Conservation (phyloP, 2,329 filamentous ascomycete genomes). For the Magnaporthiopsis rhizophila region DNA sequence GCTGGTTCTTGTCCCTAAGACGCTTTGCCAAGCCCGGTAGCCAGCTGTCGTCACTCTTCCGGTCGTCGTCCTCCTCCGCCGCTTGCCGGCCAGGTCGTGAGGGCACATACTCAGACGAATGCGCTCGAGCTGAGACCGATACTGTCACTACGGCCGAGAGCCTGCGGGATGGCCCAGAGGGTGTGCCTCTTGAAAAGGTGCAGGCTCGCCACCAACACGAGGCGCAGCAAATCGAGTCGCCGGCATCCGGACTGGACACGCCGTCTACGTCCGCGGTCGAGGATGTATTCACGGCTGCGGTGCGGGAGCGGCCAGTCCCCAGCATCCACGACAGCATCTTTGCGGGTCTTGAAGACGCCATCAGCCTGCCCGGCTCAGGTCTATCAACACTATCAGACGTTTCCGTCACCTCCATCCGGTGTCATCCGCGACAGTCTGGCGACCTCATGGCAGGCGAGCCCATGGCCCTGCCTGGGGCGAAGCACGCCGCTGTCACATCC, state of each 20-base stretch:
- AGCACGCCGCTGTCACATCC: neutral
- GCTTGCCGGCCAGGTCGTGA: neutral
- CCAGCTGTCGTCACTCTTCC: slow-evolving; percentile 6
- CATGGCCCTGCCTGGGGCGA: neutral
- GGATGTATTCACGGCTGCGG: neutral
- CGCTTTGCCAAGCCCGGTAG: slow-evolving; percentile 3
- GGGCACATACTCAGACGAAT: neutral
- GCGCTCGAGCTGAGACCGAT: slow-evolving; percentile 2
- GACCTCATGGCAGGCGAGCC: neutral
- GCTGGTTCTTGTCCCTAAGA: slow-evolving; percentile 1
- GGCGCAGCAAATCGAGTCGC: neutral
- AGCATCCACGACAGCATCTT: slow-evolving; percentile 6
- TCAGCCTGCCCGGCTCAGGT: neutral
- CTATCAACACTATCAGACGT: neutral
- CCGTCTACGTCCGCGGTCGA: too few relatives aligned
- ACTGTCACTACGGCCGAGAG: slow-evolving; percentile 6
- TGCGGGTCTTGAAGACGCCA: neutral
- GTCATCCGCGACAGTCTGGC: neutral
- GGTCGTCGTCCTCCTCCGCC: slow-evolving; percentile 5
- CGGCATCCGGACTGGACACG: neutral
- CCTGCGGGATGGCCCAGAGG: neutral
- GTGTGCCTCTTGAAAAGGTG: too few relatives aligned
- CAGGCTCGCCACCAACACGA: neutral
- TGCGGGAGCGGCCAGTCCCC: neutral
- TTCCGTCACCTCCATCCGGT: neutral